phyloP scores from a whole-genome alignment of 805 yeast genomes.

The Metschnikowia matae region DNA sequence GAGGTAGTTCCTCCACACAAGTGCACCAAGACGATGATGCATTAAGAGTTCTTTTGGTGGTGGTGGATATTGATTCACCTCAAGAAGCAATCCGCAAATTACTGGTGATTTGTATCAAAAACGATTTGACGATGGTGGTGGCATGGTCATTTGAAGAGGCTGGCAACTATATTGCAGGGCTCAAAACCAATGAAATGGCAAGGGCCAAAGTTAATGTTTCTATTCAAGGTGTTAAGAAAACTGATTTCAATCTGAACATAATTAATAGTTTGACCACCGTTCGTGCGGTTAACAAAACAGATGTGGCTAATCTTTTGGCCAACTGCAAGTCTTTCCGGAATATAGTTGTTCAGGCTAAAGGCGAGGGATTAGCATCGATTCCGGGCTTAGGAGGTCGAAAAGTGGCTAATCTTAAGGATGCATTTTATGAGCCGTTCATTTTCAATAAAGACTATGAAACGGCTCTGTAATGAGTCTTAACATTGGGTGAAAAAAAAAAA shows the following conservation, averaged over 20 bases:
- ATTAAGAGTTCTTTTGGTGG: conserved; percentile 53
- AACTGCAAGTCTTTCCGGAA: conserved; percentile 43
- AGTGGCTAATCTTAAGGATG: conserved; percentile 34
- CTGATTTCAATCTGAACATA: conserved; percentile 43
- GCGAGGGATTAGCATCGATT: conserved; percentile 26
- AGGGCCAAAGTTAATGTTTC: conserved; percentile 28
- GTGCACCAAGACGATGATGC: conserved; percentile 35
- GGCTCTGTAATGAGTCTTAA: no score
- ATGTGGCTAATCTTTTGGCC: conserved; percentile 47
- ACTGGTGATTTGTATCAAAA: conserved; percentile 46
- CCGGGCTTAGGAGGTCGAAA: conserved; percentile 51
- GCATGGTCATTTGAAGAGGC: conserved; percentile 53
- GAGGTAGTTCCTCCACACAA: conserved; percentile 24
- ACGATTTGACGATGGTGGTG: conserved; percentile 45
- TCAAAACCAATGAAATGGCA: conserved; percentile 35
- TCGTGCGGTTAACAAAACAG: conserved; percentile 49
- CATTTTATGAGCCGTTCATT: conserved; percentile 49
- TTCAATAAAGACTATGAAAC: conserved; percentile 32
- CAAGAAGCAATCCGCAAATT: conserved; percentile 46
- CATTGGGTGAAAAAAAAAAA: no score
- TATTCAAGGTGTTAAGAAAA: conserved; percentile 43
- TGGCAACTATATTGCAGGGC: conserved; percentile 38
- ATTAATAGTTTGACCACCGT: conserved; percentile 45
- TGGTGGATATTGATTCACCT: conserved; percentile 62
- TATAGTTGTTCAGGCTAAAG: conserved; percentile 32